These are phyloP conservation scores for Zymoseptoria brevis DNA, from an alignment of 2,329 filamentous ascomycete genomes.

Conservation along the genomic window DNA sequence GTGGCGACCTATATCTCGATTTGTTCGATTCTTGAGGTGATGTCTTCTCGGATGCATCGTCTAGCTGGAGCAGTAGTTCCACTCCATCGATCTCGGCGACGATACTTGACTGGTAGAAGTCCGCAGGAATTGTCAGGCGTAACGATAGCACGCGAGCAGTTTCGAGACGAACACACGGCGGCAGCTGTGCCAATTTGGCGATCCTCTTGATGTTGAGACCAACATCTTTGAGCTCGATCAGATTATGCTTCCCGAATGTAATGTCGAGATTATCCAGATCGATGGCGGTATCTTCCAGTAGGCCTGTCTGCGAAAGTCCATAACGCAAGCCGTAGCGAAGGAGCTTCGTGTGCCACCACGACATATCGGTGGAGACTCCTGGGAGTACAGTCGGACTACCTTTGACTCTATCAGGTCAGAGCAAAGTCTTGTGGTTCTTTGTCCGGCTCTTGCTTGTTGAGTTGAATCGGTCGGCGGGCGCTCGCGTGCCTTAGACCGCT, in stretches of 20 bases:
- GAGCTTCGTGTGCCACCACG: constrained; percentile 71
- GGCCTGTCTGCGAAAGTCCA: constrained; percentile 70
- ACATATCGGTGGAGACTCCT: background rate
- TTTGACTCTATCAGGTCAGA: background rate
- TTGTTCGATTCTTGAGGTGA: constrained; percentile 30
- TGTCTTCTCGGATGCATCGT: constrained; percentile 10
- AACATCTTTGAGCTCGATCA: constrained; percentile 80
- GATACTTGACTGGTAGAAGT: constrained; percentile 80
- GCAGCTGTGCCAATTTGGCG: constrained; percentile 48
- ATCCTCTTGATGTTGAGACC: constrained; percentile 60
- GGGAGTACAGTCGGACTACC: background rate
- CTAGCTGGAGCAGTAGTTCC: constrained; percentile 48
- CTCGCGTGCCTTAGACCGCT: background rate
- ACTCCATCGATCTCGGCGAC: constrained; percentile 74
- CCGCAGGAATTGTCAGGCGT: constrained; percentile 75
- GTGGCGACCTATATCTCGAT: constrained; percentile 22
- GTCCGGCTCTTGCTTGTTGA: background rate
- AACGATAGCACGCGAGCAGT: constrained; percentile 69
- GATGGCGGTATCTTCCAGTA: constrained; percentile 79
- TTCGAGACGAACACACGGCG: constrained; percentile 60
- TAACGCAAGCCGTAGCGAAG: constrained; percentile 55
- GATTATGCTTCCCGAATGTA: constrained; percentile 70
- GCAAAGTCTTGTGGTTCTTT: background rate
- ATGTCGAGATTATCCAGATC: constrained; percentile 82
- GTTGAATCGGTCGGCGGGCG: background rate